These are phyloP conservation scores for Skeletonema menzelii DNA, from an alignment of 108 stramenopile species.

Conservation along the genomic window DNA sequence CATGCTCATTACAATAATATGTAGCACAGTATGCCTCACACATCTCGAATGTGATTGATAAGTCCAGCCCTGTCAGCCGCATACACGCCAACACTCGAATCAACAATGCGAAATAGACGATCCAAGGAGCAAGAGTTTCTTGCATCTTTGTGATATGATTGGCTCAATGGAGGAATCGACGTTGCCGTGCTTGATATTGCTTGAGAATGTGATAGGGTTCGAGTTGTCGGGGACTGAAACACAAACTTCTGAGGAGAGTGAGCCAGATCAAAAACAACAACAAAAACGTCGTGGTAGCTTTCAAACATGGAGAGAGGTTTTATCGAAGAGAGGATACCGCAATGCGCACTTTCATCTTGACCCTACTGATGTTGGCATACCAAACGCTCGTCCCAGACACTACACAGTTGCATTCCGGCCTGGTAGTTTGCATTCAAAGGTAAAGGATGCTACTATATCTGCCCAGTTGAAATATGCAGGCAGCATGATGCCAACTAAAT, in stretches of 20 bases:
- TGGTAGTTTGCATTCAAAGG: background rate
- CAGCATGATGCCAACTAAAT: background rate
- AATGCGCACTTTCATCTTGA: slow-evolving; percentile 74
- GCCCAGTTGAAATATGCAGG: background rate
- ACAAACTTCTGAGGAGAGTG: background rate
- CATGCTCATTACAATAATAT: no score
- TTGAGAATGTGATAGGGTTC: slow-evolving; percentile 93
- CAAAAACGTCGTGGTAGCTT: slow-evolving; percentile 42
- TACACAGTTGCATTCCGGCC: slow-evolving; percentile 50
- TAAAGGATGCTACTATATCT: background rate
- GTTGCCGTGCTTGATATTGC: slow-evolving; percentile 63
- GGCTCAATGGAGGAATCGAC: slow-evolving; percentile 35
- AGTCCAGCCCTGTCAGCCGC: slow-evolving; percentile 79
- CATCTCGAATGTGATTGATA: no score
- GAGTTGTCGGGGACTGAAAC: slow-evolving; percentile 35
- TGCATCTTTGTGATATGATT: slow-evolving; percentile 67
- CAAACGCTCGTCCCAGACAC: slow-evolving; percentile 89
- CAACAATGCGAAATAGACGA: slow-evolving; percentile 64
- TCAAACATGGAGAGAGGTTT: slow-evolving; percentile 45
- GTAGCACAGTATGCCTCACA: no score
- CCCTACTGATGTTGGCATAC: slow-evolving; percentile 81
- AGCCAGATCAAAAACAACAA: background rate
- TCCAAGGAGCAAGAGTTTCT: slow-evolving; percentile 64
- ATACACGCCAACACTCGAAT: slow-evolving; percentile 75
- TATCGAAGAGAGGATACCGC: slow-evolving; percentile 55